phyloP scores from a whole-genome alignment of 2,329 filamentous ascomycete genomes.

The Penicillium thymicola region DNA sequence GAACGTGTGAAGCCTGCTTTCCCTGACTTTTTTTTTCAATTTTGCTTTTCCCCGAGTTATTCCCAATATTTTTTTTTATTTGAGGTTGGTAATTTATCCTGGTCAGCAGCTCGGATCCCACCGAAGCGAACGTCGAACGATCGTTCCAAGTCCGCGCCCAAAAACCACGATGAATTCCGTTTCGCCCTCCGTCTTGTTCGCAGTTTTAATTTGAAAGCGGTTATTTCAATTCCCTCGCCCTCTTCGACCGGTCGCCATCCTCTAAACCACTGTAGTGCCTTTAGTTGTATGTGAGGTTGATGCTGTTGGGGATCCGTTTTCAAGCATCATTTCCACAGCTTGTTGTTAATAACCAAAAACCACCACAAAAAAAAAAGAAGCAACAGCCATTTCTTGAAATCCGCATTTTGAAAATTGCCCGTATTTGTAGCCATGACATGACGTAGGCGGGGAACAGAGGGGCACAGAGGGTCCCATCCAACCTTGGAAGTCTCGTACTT shows the following conservation, averaged over 20 bases:
- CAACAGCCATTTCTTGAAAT: background rate
- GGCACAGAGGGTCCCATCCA: background rate
- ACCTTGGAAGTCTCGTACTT: background rate
- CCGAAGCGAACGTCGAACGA: slow-evolving; percentile 28
- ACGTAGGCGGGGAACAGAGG: background rate
- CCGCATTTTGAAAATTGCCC: background rate
- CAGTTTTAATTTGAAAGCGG: slow-evolving; percentile 21
- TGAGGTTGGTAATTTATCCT: slow-evolving; percentile 25
- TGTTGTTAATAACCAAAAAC: background rate
- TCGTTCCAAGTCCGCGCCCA: slow-evolving; percentile 20
- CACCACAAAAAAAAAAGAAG: background rate
- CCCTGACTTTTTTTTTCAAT: background rate
- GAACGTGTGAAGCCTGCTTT: slow-evolving; percentile 4
- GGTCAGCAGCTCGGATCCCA: slow-evolving; percentile 28
- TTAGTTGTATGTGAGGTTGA: slow-evolving; percentile 1
- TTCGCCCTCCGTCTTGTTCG: slow-evolving; percentile 22
- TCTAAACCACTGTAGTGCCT: slow-evolving; percentile 16
- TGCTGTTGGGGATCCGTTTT: background rate
- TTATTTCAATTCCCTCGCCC: slow-evolving; percentile 17
- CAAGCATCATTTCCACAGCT: background rate
- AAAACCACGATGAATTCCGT: slow-evolving; percentile 22
- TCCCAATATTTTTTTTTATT: slow-evolving; percentile 4
- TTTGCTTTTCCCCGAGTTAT: background rate
- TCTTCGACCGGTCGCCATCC: slow-evolving; percentile 18
- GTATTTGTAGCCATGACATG: background rate